Evolutionary conservation across 305 asterid genomes (phyloP).

Genomic region (Fraxinus angustifolia): DNA sequence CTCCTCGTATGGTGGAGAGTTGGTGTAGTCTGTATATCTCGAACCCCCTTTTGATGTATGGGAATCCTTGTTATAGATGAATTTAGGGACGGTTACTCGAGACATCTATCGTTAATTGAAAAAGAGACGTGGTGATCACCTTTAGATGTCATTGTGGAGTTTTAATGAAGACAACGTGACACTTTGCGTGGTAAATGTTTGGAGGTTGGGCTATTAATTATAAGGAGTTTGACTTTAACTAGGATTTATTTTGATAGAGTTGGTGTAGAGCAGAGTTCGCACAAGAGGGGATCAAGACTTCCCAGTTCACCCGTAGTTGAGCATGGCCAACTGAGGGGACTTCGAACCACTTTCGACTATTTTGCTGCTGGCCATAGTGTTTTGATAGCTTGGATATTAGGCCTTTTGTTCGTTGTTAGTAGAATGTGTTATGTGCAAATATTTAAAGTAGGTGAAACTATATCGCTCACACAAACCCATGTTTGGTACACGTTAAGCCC

Average conservation of each 20-base stretch:
- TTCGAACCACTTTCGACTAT: not conserved
- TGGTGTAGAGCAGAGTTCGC: not conserved
- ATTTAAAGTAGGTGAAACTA: not conserved
- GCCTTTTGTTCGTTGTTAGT: not conserved
- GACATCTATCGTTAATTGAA: too few species aligned
- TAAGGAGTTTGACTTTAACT: not conserved
- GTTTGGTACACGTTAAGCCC: too few species aligned
- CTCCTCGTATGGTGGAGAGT: not conserved
- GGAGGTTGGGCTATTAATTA: not conserved
- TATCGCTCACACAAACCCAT: not conserved
- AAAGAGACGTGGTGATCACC: not conserved
- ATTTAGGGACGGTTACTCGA: not conserved
- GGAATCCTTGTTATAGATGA: not conserved
- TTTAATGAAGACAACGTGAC: not conserved
- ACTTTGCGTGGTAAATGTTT: not conserved
- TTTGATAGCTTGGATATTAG: not conserved
- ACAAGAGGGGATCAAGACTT: not conserved
- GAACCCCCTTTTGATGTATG: not conserved
- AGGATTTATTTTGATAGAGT: not conserved
- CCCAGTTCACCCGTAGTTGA: not conserved
- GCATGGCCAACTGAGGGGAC: not conserved
- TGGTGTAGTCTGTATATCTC: not conserved
- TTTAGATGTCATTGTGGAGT: not conserved
- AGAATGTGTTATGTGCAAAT: too few species aligned
- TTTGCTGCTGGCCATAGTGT: not conserved